Percentiles rank a stretch among this genome's conserved stretches.
Evolutionary conservation across 2,329 filamentous ascomycete species (phyloP).

Genomic region (Colletotrichum tanaceti): DNA sequence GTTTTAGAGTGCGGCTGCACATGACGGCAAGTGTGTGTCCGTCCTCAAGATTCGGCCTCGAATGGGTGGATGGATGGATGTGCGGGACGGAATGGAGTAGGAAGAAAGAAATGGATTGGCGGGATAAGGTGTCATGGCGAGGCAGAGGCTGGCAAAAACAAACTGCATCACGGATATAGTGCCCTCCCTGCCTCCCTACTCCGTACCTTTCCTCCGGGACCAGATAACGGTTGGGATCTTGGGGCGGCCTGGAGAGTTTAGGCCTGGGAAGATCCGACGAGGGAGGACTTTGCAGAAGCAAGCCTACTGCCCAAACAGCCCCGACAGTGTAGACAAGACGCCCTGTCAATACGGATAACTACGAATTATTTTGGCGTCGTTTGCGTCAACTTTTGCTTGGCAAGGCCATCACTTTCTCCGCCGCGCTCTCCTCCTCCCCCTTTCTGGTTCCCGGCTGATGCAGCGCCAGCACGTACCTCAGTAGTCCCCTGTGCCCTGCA

Average conservation of each 20-base stretch:
- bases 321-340: slow-evolving; percentile 3
- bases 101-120: slow-evolving; percentile 26
- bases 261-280: not conserved
- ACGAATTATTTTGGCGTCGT: slow-evolving; percentile 21
- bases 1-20: not conserved
- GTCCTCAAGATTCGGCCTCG: not conserved
- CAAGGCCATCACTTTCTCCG: slow-evolving; percentile 3
- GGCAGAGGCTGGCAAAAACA: slow-evolving; percentile 1
- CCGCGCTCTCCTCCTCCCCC: not conserved
- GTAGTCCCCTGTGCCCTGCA: slow-evolving; percentile 1
- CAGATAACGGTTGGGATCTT: slow-evolving; percentile 29
- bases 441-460: not conserved
- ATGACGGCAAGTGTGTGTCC: not conserved
- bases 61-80: slow-evolving; percentile 7
- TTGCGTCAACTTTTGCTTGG: slow-evolving; percentile 29
- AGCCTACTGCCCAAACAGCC: slow-evolving; percentile 33
- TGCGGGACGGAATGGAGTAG: slow-evolving; percentile 33
- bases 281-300: slow-evolving; percentile 15
- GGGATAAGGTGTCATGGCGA: slow-evolving; percentile 18
- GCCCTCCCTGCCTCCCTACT: no score
- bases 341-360: no score
- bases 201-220: slow-evolving; percentile 27
- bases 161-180: slow-evolving; percentile 6
- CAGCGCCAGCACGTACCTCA: not conserved
- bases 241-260: not conserved